Base-by-base conservation (phyloP, 768 basidiomycete species). In the Amanita fuliginea region DNA sequence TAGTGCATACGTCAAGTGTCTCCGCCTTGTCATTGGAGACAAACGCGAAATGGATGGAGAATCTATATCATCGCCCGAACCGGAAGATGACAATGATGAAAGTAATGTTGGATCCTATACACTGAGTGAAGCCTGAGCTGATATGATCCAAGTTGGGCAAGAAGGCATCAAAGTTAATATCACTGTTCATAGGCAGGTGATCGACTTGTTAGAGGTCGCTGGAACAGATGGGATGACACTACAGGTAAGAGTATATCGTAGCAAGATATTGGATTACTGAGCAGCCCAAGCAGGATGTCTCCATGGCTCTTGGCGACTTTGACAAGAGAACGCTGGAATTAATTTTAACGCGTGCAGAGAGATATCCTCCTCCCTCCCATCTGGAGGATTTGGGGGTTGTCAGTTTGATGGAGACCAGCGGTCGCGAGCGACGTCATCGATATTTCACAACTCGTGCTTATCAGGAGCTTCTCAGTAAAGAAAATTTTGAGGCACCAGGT, bases 291-390 rank as follows among this genome's bases (percentile, higher is more conserved):
- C 26, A 89, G 87, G 83, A 86, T 60, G 65, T 87, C 9, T 77
- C 81, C 37, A 55, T 58, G 10, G 69, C 76, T 26, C 69, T 92
- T 16, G 75, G 77, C 55, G 71, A 79, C 53, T 85, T 92, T 52
- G 86, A 93, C 62, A 78, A 76, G 59, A 81, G 92, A 22, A 89
- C 84, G 1, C 72, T 93, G 43, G 92, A 95, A 60, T 73, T 89
- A n/a, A 66, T 90, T 21, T 73, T 93, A 28, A 72, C 74, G 13
- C 78, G 85, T 39, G 77, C 85, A 18, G 81, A 81, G 55, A 81
- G 74, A 57, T 70, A 60, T 51, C 70, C 69, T 8, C 79, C 81
- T 11, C 90, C 90, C 3, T 52, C 75, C 4, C 88, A 91, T 62
- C 74, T 93, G 11, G 69, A 70, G 46, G 86, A 92, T 61, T 69